Evolutionary conservation across 106 monocot species (phyloP).

Genomic region (Amphibolis antarctica): DNA sequence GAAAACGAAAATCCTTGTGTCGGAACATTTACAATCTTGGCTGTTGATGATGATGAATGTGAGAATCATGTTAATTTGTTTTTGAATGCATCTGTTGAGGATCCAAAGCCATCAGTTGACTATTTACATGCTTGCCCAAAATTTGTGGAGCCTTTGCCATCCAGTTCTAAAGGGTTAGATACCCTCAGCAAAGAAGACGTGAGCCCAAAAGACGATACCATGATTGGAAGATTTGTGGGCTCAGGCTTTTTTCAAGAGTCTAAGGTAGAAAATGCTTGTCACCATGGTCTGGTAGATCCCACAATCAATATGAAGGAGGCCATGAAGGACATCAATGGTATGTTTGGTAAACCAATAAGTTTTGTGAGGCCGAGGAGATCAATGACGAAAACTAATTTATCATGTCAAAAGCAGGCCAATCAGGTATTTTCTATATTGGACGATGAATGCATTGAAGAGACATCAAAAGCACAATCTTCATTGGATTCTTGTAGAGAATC

Average conservation of each 20-base stretch:
- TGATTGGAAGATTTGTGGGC: constrained; percentile 58
- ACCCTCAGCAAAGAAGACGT: constrained; percentile 5
- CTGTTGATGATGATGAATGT: constrained; percentile 22
- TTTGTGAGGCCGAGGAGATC: constrained; percentile 18
- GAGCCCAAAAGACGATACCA: constrained; percentile 43
- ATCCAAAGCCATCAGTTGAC: not conserved
- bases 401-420: constrained; percentile 1
- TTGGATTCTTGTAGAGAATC: not conserved
- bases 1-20: constrained; percentile 24
- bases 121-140: not conserved
- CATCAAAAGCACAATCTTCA: constrained; percentile 6
- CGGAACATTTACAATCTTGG: constrained; percentile 37
- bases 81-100: not conserved
- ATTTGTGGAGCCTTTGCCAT: not conserved
- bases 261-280: constrained; percentile 79
- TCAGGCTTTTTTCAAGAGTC: constrained; percentile 43
- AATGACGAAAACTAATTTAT: constrained; percentile 6
- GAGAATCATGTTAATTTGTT: not conserved
- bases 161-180: not conserved
- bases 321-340: constrained; percentile 77
- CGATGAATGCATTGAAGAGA: constrained; percentile 28
- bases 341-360: constrained; percentile 77
- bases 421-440: constrained; percentile 44
- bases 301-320: constrained; percentile 87
- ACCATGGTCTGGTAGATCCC: constrained; percentile 82